Conservation (phyloP, 768 basidiomycete genomes). For the Naganishia randhawae region DNA sequence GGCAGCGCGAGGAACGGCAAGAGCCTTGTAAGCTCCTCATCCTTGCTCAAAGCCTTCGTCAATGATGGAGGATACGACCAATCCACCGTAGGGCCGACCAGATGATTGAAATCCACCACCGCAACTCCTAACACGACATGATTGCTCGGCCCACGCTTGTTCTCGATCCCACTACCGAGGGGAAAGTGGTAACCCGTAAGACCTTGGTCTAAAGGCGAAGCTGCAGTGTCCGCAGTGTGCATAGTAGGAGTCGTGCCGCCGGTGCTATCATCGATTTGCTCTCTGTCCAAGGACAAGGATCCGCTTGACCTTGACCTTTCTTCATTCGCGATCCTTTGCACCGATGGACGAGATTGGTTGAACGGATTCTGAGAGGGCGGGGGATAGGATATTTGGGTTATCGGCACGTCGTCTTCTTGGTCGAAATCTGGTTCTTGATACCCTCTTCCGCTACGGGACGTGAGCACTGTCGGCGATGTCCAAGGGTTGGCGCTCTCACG, state of each 20-base stretch:
- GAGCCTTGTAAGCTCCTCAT: slow-evolving; percentile 78
- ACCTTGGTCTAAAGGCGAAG: not conserved
- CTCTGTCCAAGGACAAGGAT: not conserved
- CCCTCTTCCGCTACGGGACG: not conserved
- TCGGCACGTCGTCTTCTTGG: not conserved
- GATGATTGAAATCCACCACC: slow-evolving; percentile 90
- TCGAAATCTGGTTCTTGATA: slow-evolving; percentile 6
- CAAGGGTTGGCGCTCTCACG: slow-evolving; percentile 4
- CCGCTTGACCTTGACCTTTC: not conserved
- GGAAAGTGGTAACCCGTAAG: not conserved
- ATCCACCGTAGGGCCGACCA: slow-evolving; percentile 90
- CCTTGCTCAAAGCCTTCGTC: slow-evolving; percentile 56
- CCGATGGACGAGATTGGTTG: slow-evolving; percentile 2
- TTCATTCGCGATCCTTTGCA: not conserved
- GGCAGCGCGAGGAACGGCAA: slow-evolving; percentile 94
- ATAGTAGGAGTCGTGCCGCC: not conserved
- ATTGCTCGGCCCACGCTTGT: slow-evolving; percentile 32
- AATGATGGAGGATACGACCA: slow-evolving; percentile 55
- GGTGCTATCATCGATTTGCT: not conserved
- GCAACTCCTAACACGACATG: slow-evolving; percentile 79
- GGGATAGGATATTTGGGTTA: not conserved
- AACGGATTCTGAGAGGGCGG: slow-evolving; percentile 18
- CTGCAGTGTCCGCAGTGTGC: not conserved
- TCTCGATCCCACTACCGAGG: not conserved
- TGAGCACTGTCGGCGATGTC: slow-evolving; percentile 4